Evolutionary conservation across 2,329 filamentous ascomycete genomes (phyloP), one percentile per base, ranked within the genome.

Genomic region (Penicillium sp.): DNA sequence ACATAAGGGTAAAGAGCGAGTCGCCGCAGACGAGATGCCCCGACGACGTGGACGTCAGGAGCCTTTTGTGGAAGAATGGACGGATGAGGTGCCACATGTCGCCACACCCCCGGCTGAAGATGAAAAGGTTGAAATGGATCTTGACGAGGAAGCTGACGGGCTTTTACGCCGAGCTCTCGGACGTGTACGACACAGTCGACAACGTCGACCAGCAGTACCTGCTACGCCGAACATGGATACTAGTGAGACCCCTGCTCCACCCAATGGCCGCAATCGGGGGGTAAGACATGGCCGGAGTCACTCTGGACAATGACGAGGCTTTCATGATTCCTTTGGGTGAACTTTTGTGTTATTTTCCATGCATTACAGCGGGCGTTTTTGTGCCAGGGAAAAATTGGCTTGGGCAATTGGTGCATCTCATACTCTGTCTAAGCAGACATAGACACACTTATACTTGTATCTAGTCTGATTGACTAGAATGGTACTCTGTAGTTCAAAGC

Each of bases 81-180:
- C 71, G 0, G 73, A 75, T 36, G 69, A 75, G 47, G 67, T 73
- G 10, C 56, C 71, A 11, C 67, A 73, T 28, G 61, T 62, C 12
- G 64, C 69, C 7, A 61, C 67, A 1, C 60, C 50, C 4, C 53
- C 60, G 22, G 65, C 67, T 9, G 37, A 68, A n/a, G 69, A 71
- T 30, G 69, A 73, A n/a, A 64, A 63, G 12, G 66, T 74, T 3
- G 72, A 73, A 46, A 75, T 74, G 70, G 74, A 75, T 44, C 61
- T 79, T 11, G 77, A 79, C 58, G 66, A 70, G 7, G 74, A 77
- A 56, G 77, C 76, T 1, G 73, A 77, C 49, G 72, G 69, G 5
- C 62, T 79, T 6, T 60, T 79, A 2, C 65, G 70, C 19, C 69
- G 71, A 6, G 75, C 75, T 1, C 64, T 78, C 30, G 64, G 64